A percentile compares a stretch with the other conserved stretches of the same genome.
Conservation (phyloP, 2,329 filamentous ascomycete species). For the Monosporascus sp. region DNA sequence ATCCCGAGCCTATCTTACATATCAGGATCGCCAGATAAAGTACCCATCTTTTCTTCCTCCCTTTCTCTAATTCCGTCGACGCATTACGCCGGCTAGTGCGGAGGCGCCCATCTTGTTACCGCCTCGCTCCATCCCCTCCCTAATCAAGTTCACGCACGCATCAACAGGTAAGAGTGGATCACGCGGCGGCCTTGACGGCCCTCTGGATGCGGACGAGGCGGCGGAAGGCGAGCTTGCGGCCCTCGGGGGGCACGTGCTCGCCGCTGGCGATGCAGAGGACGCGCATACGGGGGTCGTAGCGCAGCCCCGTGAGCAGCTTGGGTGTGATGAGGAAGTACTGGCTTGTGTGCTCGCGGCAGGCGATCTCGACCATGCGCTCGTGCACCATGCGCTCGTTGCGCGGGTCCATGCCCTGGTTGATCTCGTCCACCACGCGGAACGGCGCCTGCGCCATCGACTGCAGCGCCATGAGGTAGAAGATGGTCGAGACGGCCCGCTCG, state of each 20-base stretch:
- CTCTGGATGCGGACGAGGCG: slow-evolving; percentile 39
- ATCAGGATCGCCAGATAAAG: no score
- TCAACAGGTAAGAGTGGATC: neutral
- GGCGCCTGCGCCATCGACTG: slow-evolving; percentile 90
- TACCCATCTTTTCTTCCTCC: no score
- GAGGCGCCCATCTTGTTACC: no score
- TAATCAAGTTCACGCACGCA: neutral
- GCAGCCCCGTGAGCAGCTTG: slow-evolving; percentile 80
- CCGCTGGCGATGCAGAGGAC: slow-evolving; percentile 92
- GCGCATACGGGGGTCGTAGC: slow-evolving; percentile 87
- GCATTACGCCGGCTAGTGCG: no score
- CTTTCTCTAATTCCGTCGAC: no score
- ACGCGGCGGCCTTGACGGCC: slow-evolving; percentile 17
- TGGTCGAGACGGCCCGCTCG: slow-evolving; percentile 92
- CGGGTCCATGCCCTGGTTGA: slow-evolving; percentile 99
- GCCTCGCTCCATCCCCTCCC: neutral
- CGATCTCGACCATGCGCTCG: slow-evolving; percentile 96
- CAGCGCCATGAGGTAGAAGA: slow-evolving; percentile 98
- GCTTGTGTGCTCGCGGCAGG: slow-evolving; percentile 73
- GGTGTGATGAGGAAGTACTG: slow-evolving; percentile 98
- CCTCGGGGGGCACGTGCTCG: slow-evolving; percentile 60
- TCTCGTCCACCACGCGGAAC: slow-evolving; percentile 98
- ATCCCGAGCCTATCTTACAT: no score
- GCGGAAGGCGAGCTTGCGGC: slow-evolving; percentile 45
- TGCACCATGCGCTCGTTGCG: slow-evolving; percentile 98